Evolutionary conservation across 140 eudicot species (phyloP).

Genomic region (Oenanthe javanica): DNA sequence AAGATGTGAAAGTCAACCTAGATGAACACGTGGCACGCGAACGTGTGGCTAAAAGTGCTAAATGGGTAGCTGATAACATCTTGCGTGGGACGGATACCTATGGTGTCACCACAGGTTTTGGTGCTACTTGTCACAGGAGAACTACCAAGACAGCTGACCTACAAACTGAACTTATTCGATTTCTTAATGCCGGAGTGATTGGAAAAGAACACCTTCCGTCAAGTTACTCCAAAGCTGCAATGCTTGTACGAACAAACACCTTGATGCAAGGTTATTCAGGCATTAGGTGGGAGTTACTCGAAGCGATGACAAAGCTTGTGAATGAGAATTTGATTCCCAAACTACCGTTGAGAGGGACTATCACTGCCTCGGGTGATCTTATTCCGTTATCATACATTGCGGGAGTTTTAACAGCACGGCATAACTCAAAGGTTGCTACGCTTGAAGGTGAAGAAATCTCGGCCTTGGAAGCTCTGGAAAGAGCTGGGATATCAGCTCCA

Average conservation of each 20-base stretch:
- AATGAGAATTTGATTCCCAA: constrained; percentile 78
- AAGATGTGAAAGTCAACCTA: constrained; percentile 1
- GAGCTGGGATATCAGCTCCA: constrained; percentile 49
- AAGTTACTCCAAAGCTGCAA: constrained; percentile 78
- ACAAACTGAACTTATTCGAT: constrained; percentile 77
- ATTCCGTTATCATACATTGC: constrained; percentile 89
- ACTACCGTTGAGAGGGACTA: constrained; percentile 81
- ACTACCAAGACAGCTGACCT: constrained; percentile 79
- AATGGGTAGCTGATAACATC: constrained; percentile 9
- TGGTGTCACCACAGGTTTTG: constrained; percentile 88
- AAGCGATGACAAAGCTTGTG: constrained; percentile 69
- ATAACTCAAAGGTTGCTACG: constrained; percentile 70
- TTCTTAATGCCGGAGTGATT: constrained; percentile 77
- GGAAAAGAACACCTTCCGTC: constrained; percentile 73
- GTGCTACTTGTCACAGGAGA: constrained; percentile 78
- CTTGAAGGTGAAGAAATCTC: constrained; percentile 44
- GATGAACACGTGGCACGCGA: background rate
- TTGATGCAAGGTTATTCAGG: constrained; percentile 94
- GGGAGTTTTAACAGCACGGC: constrained; percentile 73
- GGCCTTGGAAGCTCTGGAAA: constrained; percentile 54
- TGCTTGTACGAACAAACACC: constrained; percentile 87
- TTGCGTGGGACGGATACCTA: constrained; percentile 18
- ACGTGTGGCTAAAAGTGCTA: constrained; percentile 9
- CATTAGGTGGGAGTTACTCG: constrained; percentile 77
- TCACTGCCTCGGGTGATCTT: constrained; percentile 89